Conservation (phyloP, 2,329 filamentous ascomycete species). For the Colletotrichum siamense region DNA sequence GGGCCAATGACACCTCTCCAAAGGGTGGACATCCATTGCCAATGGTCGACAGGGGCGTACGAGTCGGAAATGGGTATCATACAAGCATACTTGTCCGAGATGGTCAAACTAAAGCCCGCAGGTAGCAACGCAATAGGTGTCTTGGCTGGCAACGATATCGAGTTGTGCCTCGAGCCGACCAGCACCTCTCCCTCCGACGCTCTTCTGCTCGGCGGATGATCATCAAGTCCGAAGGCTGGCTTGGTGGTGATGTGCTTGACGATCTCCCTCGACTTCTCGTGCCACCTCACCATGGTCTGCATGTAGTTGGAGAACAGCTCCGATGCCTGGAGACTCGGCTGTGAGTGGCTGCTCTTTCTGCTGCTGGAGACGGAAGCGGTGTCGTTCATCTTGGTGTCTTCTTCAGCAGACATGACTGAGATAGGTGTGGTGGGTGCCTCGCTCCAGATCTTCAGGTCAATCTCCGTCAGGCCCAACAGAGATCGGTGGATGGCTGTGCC, state of each 20-base stretch:
- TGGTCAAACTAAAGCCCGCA: constrained; percentile 79
- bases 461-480: constrained; percentile 51
- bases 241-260: constrained; percentile 50
- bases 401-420: constrained; percentile 16
- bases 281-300: constrained; percentile 74
- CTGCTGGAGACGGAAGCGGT: constrained; percentile 1
- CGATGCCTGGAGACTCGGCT: constrained; percentile 27
- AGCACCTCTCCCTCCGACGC: constrained; percentile 15
- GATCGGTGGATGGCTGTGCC: constrained; percentile 70
- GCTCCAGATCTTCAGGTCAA: constrained; percentile 49
- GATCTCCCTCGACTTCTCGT: constrained; percentile 76
- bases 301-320: constrained; percentile 66
- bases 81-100: constrained; percentile 77
- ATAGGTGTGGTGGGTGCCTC: constrained; percentile 31
- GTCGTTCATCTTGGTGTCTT: constrained; percentile 17
- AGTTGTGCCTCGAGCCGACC: background rate
- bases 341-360: constrained; percentile 20
- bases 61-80: constrained; percentile 76
- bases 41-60: constrained; percentile 87
- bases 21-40: constrained; percentile 95
- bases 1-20: constrained; percentile 88
- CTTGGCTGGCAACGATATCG: constrained; percentile 24
- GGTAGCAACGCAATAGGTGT: constrained; percentile 78
- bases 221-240: constrained; percentile 10
- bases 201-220: constrained; percentile 2